phyloP scores from a whole-genome alignment of 176 grass and related monocot species.

The Avena eriantha region DNA sequence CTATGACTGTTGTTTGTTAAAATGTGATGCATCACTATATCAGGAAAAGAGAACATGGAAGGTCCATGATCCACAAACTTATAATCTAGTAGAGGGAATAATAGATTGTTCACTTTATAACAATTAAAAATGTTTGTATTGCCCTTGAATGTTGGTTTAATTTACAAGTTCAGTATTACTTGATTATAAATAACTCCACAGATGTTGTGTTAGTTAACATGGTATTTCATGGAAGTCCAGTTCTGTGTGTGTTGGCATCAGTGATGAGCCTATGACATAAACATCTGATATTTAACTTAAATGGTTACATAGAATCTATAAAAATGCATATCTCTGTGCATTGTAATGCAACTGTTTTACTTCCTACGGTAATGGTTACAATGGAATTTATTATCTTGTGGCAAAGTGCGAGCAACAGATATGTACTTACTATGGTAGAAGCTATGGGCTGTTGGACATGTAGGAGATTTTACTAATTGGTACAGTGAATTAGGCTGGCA shows the following conservation, averaged over 20 bases:
- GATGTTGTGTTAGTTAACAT: background rate
- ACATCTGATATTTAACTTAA: background rate
- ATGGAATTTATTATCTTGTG: background rate
- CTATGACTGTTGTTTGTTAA: background rate
- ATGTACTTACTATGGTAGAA: background rate
- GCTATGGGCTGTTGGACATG: background rate
- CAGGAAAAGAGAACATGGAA: background rate
- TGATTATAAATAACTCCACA: background rate
- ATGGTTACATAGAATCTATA: constrained; percentile 9
- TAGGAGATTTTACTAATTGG: background rate
- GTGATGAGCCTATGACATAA: background rate
- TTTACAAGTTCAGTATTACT: background rate
- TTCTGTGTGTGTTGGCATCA: background rate
- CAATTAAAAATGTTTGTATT: background rate
- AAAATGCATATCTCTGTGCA: background rate
- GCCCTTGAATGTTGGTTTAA: background rate
- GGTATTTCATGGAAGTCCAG: background rate
- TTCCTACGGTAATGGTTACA: no score
- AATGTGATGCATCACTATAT: constrained; percentile 1
- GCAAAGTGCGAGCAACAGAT: background rate
- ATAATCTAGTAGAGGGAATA: background rate
- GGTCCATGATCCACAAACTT: constrained; percentile 1
- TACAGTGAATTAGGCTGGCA: background rate
- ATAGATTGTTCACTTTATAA: background rate
- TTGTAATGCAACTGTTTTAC: constrained; percentile 11